These are phyloP conservation scores for Parmelia sp. DNA, from an alignment of 495 filamentous ascomycete species.

Conservation along the genomic window DNA sequence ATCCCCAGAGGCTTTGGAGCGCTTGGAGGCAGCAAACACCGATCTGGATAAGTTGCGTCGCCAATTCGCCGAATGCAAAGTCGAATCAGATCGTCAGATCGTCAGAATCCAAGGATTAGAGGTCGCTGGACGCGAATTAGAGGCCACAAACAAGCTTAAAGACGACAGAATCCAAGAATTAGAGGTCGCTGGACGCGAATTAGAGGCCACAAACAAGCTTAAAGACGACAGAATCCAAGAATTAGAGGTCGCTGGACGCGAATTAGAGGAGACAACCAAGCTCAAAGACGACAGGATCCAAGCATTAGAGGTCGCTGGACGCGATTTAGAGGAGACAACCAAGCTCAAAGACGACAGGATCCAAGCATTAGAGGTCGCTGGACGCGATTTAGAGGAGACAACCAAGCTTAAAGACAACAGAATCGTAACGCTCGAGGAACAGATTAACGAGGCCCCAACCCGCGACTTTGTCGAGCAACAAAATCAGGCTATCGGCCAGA, in stretches of 20 bases:
- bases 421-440: neutral
- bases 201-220: neutral
- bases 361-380: neutral
- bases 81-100: neutral
- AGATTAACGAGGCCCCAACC: neutral
- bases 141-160: neutral
- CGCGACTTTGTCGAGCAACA: neutral
- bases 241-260: neutral
- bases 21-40: neutral
- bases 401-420: neutral
- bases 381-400: neutral
- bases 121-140: neutral
- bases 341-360: neutral
- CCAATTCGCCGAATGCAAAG: neutral
- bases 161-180: neutral
- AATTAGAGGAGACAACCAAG: neutral
- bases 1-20: neutral
- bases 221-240: conserved; percentile 1
- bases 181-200: neutral
- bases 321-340: neutral
- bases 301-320: neutral
- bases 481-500: neutral
- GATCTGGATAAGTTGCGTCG: neutral
- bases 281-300: neutral
- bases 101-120: neutral